A percentile compares a stretch with the other conserved stretches of the same genome.
Evolutionary conservation across 805 yeast genomes (phyloP).

Genomic region (Clavispora vitiphila): DNA sequence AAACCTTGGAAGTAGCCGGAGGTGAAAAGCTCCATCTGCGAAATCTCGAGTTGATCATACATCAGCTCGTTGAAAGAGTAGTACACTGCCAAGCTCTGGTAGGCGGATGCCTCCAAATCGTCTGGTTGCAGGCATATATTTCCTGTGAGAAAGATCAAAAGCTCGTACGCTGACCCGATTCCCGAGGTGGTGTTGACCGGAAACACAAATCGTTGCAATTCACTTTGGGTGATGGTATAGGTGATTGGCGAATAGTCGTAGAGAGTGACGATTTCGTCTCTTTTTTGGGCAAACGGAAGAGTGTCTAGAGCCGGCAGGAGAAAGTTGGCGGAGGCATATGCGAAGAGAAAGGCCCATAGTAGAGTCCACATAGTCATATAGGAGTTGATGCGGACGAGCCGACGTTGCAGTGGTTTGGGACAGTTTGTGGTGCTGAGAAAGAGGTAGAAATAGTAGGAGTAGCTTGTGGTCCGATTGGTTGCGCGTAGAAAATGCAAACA

Average conservation of each 20-base stretch:
- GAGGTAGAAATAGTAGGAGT: no score
- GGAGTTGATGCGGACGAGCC: no score
- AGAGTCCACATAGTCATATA: background rate
- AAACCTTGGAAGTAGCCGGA: conserved; percentile 38
- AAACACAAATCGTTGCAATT: conserved; percentile 39
- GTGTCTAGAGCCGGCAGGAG: background rate
- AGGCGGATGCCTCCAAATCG: conserved; percentile 13
- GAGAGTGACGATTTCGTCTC: conserved; percentile 18
- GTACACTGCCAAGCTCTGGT: conserved; percentile 30
- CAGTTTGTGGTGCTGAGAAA: no score
- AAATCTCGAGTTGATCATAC: conserved; percentile 24
- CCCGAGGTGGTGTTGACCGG: conserved; percentile 42
- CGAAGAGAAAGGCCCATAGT: background rate
- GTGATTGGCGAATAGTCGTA: conserved; percentile 34
- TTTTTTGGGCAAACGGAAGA: background rate
- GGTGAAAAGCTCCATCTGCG: conserved; percentile 25
- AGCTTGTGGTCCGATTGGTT: no score
- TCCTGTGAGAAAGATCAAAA: conserved; percentile 47
- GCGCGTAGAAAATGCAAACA: no score
- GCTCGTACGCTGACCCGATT: conserved; percentile 41
- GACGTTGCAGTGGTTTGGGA: no score
- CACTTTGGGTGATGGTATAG: conserved; percentile 31
- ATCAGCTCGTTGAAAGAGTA: conserved; percentile 34
- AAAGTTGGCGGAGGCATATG: background rate
- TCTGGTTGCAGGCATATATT: conserved; percentile 41